A percentile compares a stretch with the other conserved stretches of the same genome.
Evolutionary conservation across 73 alveolate genomes (phyloP).

Genomic region (Paramecium primaurelia): DNA sequence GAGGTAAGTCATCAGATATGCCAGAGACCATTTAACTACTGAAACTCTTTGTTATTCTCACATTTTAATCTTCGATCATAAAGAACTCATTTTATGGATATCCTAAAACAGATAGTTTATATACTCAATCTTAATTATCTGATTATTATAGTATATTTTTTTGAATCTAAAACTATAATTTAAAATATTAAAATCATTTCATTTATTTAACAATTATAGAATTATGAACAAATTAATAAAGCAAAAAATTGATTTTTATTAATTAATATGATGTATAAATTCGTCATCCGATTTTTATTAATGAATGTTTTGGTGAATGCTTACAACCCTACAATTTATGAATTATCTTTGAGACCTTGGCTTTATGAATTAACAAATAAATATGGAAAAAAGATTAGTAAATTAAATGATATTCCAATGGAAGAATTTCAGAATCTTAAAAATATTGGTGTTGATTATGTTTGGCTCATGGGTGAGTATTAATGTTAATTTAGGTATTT

Average conservation of each 20-base stretch:
- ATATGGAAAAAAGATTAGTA: slow-evolving; percentile 54
- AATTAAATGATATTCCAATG: slow-evolving; percentile 62
- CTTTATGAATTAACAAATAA: slow-evolving; percentile 61
- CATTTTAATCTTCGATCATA: not conserved
- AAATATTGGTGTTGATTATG: slow-evolving; percentile 49
- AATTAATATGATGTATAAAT: not conserved
- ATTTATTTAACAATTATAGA: not conserved
- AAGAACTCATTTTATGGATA: not conserved
- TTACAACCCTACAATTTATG: slow-evolving; percentile 57
- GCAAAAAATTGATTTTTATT: not conserved
- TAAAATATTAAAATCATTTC: not conserved
- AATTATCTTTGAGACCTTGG: slow-evolving; percentile 67
- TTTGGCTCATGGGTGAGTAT: slow-evolving; percentile 66
- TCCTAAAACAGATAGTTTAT: not conserved
- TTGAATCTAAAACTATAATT: not conserved
- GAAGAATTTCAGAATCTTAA: slow-evolving; percentile 57
- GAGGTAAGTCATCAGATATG: not conserved
- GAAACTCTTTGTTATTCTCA: not conserved
- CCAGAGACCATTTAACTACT: not conserved
- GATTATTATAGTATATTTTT: too few relatives aligned
- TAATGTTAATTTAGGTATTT: not conserved
- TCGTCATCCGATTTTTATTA: not conserved
- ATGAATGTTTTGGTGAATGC: not conserved
- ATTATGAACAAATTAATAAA: not conserved
- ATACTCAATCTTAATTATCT: too few relatives aligned